Base-by-base conservation (phyloP, 768 basidiomycete species). In the Russula sp. region DNA sequence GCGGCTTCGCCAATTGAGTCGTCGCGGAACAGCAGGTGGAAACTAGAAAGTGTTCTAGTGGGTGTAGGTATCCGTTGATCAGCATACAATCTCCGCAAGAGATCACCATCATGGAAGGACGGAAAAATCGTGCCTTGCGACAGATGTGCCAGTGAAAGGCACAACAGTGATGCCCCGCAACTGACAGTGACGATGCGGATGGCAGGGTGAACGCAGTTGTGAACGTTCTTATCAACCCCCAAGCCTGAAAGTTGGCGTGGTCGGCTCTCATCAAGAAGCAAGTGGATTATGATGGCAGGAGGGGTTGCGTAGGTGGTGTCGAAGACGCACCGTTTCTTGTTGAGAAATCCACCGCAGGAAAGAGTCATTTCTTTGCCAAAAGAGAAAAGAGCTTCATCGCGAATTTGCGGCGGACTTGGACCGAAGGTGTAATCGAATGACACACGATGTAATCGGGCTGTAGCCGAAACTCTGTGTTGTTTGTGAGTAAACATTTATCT, bases 81-180 rank as follows among this genome's bases (percentile, higher is more conserved):
- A 54, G 10, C 5, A n/a, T 16, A 6, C 16, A 5, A 32, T 13
- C 56, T 16, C 38, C 22, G 22, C 22, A 11, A 39, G 18, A 39
- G 18, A 39, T 39, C 25, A 29, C 25, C 25, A 22, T 13, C 18
- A 48, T 32, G 22, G 29, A 25, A 7, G 8, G 36, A 59, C 41
- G 25, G 25, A 51, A 22, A 58, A 18, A 13, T 45, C 18, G 58
- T 59, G 39, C 58, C 58, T 59, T 43, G 25, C 43, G 46, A 59
- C 58, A 13, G 36, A 16, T 51, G n/a, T 42, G 34, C 25, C 43
- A 52, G 20, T 14, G 4, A 11, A 18, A 52, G 43, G 50, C 42
- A 59, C 42, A 29, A 29, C 25, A 29, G 25, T 29, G 25, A 29
- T 29, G 25, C 25, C 25, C 25, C 25, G 25, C 25, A 29, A 29